Evolutionary conservation across 768 basidiomycete species (phyloP), one percentile per base, ranked within the genome.

Genomic region (Mycena crocata): DNA sequence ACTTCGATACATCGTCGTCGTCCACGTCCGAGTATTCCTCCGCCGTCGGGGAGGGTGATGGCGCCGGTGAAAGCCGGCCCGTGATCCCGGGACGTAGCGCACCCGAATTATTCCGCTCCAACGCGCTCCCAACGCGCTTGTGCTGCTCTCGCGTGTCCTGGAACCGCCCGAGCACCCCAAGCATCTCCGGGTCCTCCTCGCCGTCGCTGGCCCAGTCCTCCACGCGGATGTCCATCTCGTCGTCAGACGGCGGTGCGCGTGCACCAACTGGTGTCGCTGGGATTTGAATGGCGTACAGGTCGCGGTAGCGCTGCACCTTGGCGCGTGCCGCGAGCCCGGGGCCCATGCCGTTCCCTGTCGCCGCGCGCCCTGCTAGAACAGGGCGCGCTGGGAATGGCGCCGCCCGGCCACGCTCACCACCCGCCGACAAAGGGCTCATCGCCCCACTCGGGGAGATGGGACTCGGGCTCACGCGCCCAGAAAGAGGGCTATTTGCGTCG

Each of bases 311-410:
- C 45, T 74, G 57, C 50, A 78, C 73, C 60, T 73, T 72, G 24
- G 74, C 70, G n/a, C 71, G 67, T 54, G 72, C 72, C 58, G 74
- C 79, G 13, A 78, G 59, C 26, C 75, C 76, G 7, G 66, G 70
- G 39, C 59, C 73, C 31, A 72, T 31, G 70, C 65, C 32, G 67
- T 74, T 48, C 73, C 61, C 28, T 71, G 69, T n/a, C 69, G 71
- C 58, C 59, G 67, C 37, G 52, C 75, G 52, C 63, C 35, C 30
- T 45, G 28, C 74, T 8, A 79, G 61, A n/a, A 85, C 66, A 23
- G 85, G 85, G 13, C 75, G 76, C n/a, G 80, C 56, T 26, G 87
- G 87, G 77, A 88, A 88, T 0, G 88, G 86, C 17, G 80, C 68
- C 70, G 86, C 83, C 40, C 82, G 80, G 15, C 87, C 87, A 19